Evolutionary conservation across 192 early-diverging fungal genomes (phyloP).

Genomic region (Phlyctochytrium bullatum): DNA sequence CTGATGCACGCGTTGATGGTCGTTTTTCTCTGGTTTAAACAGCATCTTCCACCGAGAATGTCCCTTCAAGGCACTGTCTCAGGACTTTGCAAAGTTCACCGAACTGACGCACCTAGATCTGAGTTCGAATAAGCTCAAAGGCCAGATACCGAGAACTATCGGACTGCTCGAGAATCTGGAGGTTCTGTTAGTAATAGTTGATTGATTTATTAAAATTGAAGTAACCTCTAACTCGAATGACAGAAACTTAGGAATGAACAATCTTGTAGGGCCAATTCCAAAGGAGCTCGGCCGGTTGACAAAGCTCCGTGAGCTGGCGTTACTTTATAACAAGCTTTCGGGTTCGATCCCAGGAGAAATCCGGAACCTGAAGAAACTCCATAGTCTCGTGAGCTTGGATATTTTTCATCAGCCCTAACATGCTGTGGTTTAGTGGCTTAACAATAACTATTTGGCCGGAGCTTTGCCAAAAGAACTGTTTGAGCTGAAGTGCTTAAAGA

Average conservation of each 20-base stretch:
- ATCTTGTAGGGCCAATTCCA: conserved; percentile 5
- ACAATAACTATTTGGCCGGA: not conserved
- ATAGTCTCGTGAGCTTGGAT: not conserved
- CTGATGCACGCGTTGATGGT: not conserved
- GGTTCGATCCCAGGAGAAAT: conserved; percentile 2
- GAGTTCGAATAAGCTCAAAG: not conserved
- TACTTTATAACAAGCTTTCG: not conserved
- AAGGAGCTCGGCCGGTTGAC: not conserved
- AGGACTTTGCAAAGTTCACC: not conserved
- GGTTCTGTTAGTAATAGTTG: not conserved
- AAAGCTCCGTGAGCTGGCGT: not conserved
- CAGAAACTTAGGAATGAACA: not conserved
- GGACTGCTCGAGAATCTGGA: not conserved
- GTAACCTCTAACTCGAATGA: no score
- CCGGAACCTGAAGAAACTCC: not conserved
- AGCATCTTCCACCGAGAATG: not conserved
- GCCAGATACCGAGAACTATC: not conserved
- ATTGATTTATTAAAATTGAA: not conserved
- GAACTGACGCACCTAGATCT: not conserved
- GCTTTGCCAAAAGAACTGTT: not conserved
- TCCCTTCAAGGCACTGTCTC: not conserved
- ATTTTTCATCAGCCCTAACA: not conserved
- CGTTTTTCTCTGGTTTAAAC: not conserved
- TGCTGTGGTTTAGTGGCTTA: not conserved
- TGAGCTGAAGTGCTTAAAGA: not conserved